Evolutionary conservation across 192 early-diverging fungal species (phyloP).

Genomic region (Powellomyces hirtus): DNA sequence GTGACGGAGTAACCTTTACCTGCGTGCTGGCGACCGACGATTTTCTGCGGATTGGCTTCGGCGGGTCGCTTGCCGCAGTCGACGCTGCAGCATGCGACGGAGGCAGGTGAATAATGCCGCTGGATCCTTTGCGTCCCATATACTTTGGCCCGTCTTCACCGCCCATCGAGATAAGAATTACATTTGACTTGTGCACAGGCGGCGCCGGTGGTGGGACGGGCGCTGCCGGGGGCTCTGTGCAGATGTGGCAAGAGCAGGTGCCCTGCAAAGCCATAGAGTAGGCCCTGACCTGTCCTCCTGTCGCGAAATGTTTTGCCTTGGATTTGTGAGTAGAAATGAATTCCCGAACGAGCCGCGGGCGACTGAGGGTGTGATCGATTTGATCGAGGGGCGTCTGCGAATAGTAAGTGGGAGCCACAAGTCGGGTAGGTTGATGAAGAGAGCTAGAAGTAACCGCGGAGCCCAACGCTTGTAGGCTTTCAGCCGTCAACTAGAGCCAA

Average conservation of each 20-base stretch:
- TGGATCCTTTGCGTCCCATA: neutral
- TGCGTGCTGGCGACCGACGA: neutral
- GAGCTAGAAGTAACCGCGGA: neutral
- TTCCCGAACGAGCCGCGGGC: conserved; percentile 2
- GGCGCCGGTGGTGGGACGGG: neutral
- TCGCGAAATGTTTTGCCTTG: conserved; percentile 8
- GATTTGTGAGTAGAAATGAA: conserved; percentile 13
- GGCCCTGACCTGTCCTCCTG: conserved; percentile 21
- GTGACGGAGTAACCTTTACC: neutral
- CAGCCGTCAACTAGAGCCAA: neutral
- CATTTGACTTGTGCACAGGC: neutral
- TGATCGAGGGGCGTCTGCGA: neutral
- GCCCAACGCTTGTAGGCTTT: neutral
- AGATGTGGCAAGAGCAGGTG: conserved; percentile 24
- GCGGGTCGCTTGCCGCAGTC: neutral
- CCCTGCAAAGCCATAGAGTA: conserved; percentile 17
- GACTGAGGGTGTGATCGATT: conserved; percentile 1
- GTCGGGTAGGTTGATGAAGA: conserved; percentile 12
- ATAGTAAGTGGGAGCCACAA: neutral
- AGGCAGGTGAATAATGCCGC: neutral
- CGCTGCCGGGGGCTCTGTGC: neutral
- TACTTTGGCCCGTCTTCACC: neutral
- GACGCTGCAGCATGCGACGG: neutral
- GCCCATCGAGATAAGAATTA: conserved; percentile 5
- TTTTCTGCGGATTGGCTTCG: neutral